phyloP scores from a whole-genome alignment of 1,284 basidiomycete genomes.

The Mycena citricolor region DNA sequence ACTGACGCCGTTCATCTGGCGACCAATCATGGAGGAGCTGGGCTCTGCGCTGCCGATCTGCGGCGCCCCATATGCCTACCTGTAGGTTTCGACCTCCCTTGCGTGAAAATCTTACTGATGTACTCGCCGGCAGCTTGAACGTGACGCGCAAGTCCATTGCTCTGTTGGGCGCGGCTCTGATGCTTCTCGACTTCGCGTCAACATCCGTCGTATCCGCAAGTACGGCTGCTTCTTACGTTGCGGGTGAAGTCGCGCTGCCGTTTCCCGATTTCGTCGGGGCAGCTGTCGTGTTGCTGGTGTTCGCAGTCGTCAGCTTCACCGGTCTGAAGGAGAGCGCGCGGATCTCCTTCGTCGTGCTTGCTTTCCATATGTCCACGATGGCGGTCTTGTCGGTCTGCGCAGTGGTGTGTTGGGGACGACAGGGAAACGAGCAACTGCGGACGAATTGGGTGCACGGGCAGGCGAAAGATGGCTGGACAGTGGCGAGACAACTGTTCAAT shows the following conservation, averaged over 20 bases:
- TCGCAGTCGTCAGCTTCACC: slow-evolving; percentile 54
- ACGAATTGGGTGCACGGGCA: slow-evolving; percentile 54
- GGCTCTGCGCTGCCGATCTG: slow-evolving; percentile 63
- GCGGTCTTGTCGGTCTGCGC: too few species aligned
- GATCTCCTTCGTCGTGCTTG: slow-evolving; percentile 54
- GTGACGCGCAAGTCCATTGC: slow-evolving; percentile 61
- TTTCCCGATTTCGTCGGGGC: slow-evolving; percentile 52
- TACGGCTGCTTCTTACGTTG: slow-evolving; percentile 65
- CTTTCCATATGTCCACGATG: slow-evolving; percentile 44
- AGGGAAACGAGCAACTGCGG: slow-evolving; percentile 47
- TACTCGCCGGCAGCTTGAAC: slow-evolving; percentile 44
- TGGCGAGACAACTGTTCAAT: slow-evolving; percentile 52
- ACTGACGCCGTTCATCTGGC: slow-evolving; percentile 61
- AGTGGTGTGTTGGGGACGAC: too few species aligned
- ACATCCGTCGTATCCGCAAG: slow-evolving; percentile 70
- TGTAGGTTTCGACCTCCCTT: slow-evolving; percentile 36
- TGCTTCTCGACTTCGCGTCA: slow-evolving; percentile 64
- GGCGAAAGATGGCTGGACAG: slow-evolving; percentile 28
- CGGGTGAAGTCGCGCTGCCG: slow-evolving; percentile 55
- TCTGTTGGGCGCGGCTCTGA: slow-evolving; percentile 57
- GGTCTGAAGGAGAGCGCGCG: slow-evolving; percentile 64
- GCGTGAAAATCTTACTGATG: neutral
- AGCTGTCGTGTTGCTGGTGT: slow-evolving; percentile 48
- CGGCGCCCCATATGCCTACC: slow-evolving; percentile 69
- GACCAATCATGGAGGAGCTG: slow-evolving; percentile 70